Conservation (phyloP, 306 rosid genomes). For the Dryas drummondii region DNA sequence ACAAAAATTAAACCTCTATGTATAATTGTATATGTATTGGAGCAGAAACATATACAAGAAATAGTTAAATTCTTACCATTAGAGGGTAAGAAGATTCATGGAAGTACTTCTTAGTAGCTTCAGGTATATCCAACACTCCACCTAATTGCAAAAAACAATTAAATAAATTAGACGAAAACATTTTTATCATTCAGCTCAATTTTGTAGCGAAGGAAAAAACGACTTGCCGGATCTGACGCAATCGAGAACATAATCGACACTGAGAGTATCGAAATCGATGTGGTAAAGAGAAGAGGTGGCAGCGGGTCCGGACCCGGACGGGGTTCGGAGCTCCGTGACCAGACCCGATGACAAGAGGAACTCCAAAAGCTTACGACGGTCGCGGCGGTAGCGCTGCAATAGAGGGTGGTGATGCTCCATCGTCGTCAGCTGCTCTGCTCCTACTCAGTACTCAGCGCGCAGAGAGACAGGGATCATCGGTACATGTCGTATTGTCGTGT, state of each 20-base stretch:
- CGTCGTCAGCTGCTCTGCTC: not conserved
- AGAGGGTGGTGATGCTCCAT: constrained; percentile 31
- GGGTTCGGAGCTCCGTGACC: constrained; percentile 38
- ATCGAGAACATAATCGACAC: constrained; percentile 48
- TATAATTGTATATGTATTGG: not conserved
- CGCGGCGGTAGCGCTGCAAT: constrained; percentile 44
- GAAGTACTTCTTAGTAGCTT: constrained; percentile 39
- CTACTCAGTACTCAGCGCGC: not conserved
- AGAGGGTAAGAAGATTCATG: constrained; percentile 38
- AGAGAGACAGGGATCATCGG: too few species aligned
- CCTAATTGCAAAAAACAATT: constrained; percentile 25
- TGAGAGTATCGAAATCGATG: constrained; percentile 45
- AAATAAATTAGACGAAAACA: not conserved
- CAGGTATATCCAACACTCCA: constrained; percentile 46
- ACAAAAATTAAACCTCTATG: not conserved
- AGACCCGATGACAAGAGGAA: constrained; percentile 44
- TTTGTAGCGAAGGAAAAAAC: not conserved
- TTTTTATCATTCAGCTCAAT: not conserved
- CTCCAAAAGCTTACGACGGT: constrained; percentile 50
- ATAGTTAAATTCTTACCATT: constrained; percentile 25
- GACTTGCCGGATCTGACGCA: constrained; percentile 45
- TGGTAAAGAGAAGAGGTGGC: constrained; percentile 17
- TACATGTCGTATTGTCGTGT: too few species aligned
- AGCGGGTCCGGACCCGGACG: constrained; percentile 31
- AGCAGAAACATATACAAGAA: not conserved